A percentile compares a stretch with the other conserved stretches of the same genome.
These are phyloP conservation scores for Trametes punicea DNA, from an alignment of 768 basidiomycete genomes.

Conservation along the genomic window DNA sequence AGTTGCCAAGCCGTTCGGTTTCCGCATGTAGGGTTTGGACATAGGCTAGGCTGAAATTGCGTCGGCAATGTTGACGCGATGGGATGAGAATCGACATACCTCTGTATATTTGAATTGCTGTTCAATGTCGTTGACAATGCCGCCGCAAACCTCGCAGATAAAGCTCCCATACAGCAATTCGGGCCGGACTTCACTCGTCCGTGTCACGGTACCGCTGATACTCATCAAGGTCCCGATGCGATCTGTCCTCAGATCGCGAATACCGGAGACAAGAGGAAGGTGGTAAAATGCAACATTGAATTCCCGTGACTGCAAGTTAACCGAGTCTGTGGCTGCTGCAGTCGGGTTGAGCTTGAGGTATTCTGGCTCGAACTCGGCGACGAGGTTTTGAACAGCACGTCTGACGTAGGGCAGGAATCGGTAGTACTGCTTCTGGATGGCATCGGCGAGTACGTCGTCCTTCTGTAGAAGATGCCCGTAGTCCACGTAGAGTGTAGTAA, in stretches of 20 bases:
- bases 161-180: slow-evolving; percentile 94
- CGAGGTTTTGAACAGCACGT: slow-evolving; percentile 85
- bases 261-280: slow-evolving; percentile 89
- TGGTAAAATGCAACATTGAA: slow-evolving; percentile 96
- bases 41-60: slow-evolving; percentile 71
- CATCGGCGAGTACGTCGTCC: slow-evolving; percentile 91
- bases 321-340: slow-evolving; percentile 80
- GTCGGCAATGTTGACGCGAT: neutral
- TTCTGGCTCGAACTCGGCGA: slow-evolving; percentile 86
- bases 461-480: slow-evolving; percentile 85
- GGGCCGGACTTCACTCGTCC: slow-evolving; percentile 96
- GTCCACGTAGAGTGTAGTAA: slow-evolving; percentile 96
- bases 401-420: slow-evolving; percentile 94
- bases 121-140: slow-evolving; percentile 87
- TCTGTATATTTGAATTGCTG: slow-evolving; percentile 99
- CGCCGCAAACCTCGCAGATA: slow-evolving; percentile 85
- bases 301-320: slow-evolving; percentile 87
- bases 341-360: slow-evolving; percentile 94
- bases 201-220: slow-evolving; percentile 95
- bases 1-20: slow-evolving; percentile 91
- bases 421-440: slow-evolving; percentile 94
- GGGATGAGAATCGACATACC: slow-evolving; percentile 38
- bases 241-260: slow-evolving; percentile 89
- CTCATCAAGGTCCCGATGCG: slow-evolving; percentile 93
- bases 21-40: slow-evolving; percentile 92